These are phyloP conservation scores for Trichoderma simmonsii DNA, from an alignment of 2,329 filamentous ascomycete species.

Conservation along the genomic window DNA sequence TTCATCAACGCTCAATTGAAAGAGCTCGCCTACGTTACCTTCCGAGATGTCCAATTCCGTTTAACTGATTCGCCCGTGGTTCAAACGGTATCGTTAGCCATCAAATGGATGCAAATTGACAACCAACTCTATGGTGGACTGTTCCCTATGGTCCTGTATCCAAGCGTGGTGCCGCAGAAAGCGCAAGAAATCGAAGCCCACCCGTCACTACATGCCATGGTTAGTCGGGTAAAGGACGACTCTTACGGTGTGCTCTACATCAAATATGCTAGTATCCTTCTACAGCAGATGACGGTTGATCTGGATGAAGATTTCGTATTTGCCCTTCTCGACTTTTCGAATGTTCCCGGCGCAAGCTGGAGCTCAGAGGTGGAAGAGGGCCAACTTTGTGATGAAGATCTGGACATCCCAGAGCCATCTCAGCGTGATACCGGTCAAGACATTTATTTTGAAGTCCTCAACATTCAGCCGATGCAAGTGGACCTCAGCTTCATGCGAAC, in stretches of 20 bases:
- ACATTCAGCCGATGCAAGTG: slow-evolving; percentile 97
- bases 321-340: slow-evolving; percentile 89
- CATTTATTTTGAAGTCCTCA: slow-evolving; percentile 95
- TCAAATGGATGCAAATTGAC: slow-evolving; percentile 99
- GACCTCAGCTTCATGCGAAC: slow-evolving; percentile 97
- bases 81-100: slow-evolving; percentile 82
- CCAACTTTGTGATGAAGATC: slow-evolving; percentile 79
- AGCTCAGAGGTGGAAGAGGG: slow-evolving; percentile 65
- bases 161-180: slow-evolving; percentile 95
- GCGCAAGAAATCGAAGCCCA: slow-evolving; percentile 95
- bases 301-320: slow-evolving; percentile 98
- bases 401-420: slow-evolving; percentile 90
- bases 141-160: slow-evolving; percentile 95
- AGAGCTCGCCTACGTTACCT: slow-evolving; percentile 89
- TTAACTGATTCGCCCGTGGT: slow-evolving; percentile 92
- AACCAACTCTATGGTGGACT: slow-evolving; percentile 98
- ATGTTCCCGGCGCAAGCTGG: slow-evolving; percentile 88
- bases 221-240: slow-evolving; percentile 95
- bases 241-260: slow-evolving; percentile 97
- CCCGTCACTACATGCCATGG: slow-evolving; percentile 86
- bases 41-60: slow-evolving; percentile 85
- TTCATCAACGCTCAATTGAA: slow-evolving; percentile 88
- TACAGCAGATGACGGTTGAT: slow-evolving; percentile 98
- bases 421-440: slow-evolving; percentile 83
- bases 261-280: slow-evolving; percentile 90